Base-by-base conservation (phyloP, 179 eudicot genomes). In the Silene noctiflora region DNA sequence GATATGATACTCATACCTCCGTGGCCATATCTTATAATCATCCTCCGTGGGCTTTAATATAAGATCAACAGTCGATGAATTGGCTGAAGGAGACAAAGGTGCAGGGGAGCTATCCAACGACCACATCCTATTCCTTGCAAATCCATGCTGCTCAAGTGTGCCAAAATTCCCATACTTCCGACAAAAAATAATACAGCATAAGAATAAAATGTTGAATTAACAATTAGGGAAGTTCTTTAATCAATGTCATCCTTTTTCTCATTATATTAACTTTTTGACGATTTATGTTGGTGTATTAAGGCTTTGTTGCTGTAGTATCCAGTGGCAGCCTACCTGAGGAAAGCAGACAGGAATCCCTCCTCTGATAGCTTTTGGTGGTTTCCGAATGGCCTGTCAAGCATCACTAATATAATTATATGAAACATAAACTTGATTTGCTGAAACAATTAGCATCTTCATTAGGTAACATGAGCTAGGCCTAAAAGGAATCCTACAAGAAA, bases 261-360 rank as follows among this genome's bases (percentile, higher is more conserved):
- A n/a, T n/a, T n/a, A n/a, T n/a, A n/a, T n/a, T n/a, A n/a, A n/a
- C n/a, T n/a, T n/a, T n/a, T n/a, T n/a, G n/a, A n/a, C n/a, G n/a
- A n/a, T n/a, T n/a, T n/a, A n/a, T n/a, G n/a, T n/a, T n/a, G n/a
- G n/a, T n/a, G n/a, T n/a, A n/a, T n/a, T n/a, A 65, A 65, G 20
- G 53, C 14, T 20, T 35, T n/a, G 48, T 35, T 31, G 35, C 17
- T n/a, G 6, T 14, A 14, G 69, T n/a, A 19, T 11, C 12, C 27
- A 42, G 71, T 71, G 13, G 42, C 14, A 19, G 12, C 14, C 7
- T 46, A 91, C 96, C 93, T 87, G 90, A 67, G 93, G 91, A 81
- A 89, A 86, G 87, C 83, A 84, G 84, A 91, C 76, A 55, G 91
- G 86, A 67, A 91, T 88, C 53, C 96, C 96, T 71, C 93, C 96